Evolutionary conservation across 2,329 filamentous ascomycete species (phyloP).

Genomic region (Stachybotrys chlorohalonatus): DNA sequence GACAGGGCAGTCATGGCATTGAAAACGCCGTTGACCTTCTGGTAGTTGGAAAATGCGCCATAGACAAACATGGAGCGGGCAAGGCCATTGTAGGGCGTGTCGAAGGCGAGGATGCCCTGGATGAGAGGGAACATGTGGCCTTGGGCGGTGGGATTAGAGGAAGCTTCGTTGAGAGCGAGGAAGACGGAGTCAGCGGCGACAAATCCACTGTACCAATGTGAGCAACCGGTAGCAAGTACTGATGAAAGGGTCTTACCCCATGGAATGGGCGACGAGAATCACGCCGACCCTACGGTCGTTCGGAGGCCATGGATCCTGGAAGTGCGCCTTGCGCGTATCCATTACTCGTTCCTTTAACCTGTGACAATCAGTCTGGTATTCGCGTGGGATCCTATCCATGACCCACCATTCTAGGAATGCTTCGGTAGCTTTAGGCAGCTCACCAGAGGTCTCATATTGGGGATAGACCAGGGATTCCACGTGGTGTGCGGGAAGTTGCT

Average conservation of each 20-base stretch:
- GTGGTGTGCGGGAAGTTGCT: slow-evolving; percentile 49
- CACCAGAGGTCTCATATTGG: slow-evolving; percentile 63
- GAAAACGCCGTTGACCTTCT: slow-evolving; percentile 46
- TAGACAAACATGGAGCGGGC: slow-evolving; percentile 52
- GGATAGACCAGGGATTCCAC: slow-evolving; percentile 59
- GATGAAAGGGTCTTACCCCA: slow-evolving; percentile 40
- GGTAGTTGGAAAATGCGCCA: slow-evolving; percentile 50
- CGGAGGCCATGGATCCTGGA: slow-evolving; percentile 65
- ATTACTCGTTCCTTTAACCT: slow-evolving; percentile 78
- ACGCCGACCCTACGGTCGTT: slow-evolving; percentile 73
- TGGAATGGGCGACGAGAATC: slow-evolving; percentile 75
- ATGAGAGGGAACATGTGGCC: slow-evolving; percentile 68
- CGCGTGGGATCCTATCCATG: not conserved
- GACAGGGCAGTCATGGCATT: slow-evolving; percentile 47
- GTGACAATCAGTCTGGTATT: not conserved
- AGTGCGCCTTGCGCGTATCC: slow-evolving; percentile 61
- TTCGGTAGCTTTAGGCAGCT: slow-evolving; percentile 42
- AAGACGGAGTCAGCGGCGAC: slow-evolving; percentile 77
- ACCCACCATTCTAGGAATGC: slow-evolving; percentile 37
- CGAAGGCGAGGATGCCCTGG: slow-evolving; percentile 72
- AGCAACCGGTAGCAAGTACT: not conserved
- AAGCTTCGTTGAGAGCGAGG: slow-evolving; percentile 57
- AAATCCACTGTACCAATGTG: slow-evolving; percentile 50
- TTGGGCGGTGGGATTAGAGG: slow-evolving; percentile 21
- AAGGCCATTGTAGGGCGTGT: slow-evolving; percentile 72